These are phyloP conservation scores for Datura wrightii DNA, from an alignment of 257 asterid species.

Conservation along the genomic window DNA sequence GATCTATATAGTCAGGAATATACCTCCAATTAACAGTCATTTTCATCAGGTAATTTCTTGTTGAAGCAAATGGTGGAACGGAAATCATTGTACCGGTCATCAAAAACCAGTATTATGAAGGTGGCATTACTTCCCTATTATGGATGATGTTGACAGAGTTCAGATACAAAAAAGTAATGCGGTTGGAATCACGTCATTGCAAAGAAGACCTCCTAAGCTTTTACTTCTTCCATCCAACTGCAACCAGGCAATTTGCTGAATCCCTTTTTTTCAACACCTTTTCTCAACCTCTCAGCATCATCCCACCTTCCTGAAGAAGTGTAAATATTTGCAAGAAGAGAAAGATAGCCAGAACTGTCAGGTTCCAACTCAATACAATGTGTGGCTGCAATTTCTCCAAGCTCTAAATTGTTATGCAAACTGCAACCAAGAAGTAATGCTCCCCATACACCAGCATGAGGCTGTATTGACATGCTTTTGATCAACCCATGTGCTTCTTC, in stretches of 20 bases:
- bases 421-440: constrained; percentile 93
- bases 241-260: constrained; percentile 65
- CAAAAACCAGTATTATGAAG: neutral
- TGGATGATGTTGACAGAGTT: neutral
- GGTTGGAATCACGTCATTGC: neutral
- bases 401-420: constrained; percentile 73
- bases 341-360: constrained; percentile 63
- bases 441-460: constrained; percentile 95
- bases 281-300: constrained; percentile 71
- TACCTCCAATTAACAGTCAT: constrained; percentile 13
- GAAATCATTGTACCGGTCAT: neutral
- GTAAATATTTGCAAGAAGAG: constrained; percentile 82
- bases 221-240: constrained; percentile 63
- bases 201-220: neutral
- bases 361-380: constrained; percentile 81
- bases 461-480: constrained; percentile 64
- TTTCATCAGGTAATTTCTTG: neutral
- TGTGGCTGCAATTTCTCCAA: constrained; percentile 72
- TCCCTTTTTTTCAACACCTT: constrained; percentile 55
- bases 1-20: constrained; percentile 8
- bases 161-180: neutral
- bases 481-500: constrained; percentile 76
- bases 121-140: neutral
- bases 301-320: constrained; percentile 87
- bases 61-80: constrained; percentile 2